Percentiles rank a stretch among this genome's conserved stretches.
Evolutionary conservation across 73 alveolate species (phyloP).

Genomic region (Stentor roeselii): DNA sequence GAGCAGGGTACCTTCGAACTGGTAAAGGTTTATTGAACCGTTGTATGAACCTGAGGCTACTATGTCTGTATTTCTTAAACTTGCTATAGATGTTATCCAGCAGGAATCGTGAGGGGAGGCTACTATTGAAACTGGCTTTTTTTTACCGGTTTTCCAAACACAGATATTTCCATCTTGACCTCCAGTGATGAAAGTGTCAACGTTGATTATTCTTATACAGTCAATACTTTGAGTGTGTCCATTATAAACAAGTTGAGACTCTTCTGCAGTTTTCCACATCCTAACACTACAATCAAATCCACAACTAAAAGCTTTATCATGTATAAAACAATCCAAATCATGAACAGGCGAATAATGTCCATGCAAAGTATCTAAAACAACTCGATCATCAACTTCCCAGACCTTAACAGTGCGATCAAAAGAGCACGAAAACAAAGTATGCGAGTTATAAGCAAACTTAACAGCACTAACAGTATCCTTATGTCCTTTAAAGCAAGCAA

Average conservation of each 20-base stretch:
- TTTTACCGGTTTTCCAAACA: conserved; percentile 63
- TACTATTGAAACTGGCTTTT: conserved; percentile 47
- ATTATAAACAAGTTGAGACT: conserved; percentile 59
- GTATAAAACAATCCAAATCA: conserved; percentile 47
- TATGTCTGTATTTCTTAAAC: conserved; percentile 46
- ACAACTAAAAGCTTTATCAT: conserved; percentile 53
- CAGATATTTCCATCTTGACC: conserved; percentile 43
- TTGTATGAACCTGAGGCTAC: conserved; percentile 50
- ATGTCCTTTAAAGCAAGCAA: conserved; percentile 59
- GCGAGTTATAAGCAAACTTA: conserved; percentile 47
- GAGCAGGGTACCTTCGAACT: conserved; percentile 41
- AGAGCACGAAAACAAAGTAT: conserved; percentile 47
- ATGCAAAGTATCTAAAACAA: conserved; percentile 56
- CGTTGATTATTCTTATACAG: conserved; percentile 46
- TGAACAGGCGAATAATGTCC: conserved; percentile 53
- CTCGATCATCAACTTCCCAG: conserved; percentile 60
- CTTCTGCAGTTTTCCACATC: conserved; percentile 62
- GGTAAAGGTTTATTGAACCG: conserved; percentile 42
- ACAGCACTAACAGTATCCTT: conserved; percentile 51
- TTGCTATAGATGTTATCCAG: conserved; percentile 46
- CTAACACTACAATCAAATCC: conserved; percentile 57
- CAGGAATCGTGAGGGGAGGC: conserved; percentile 36
- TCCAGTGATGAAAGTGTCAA: conserved; percentile 49
- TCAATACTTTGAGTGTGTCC: conserved; percentile 45
- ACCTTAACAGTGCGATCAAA: conserved; percentile 53